These are phyloP conservation scores for Tritrichomonas musculus DNA, from an alignment of 208 protist genomes.

Conservation along the genomic window DNA sequence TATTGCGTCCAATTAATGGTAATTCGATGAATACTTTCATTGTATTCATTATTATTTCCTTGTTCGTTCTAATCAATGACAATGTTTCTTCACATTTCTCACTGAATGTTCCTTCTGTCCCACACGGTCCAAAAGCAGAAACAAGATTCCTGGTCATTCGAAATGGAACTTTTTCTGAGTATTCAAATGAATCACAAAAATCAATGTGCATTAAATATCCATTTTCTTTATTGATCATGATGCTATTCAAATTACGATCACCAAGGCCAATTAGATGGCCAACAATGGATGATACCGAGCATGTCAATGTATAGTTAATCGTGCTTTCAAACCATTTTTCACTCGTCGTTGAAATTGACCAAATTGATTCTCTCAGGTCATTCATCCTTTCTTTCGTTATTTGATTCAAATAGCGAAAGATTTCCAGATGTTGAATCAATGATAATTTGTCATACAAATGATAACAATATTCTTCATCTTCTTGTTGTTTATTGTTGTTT, in stretches of 20 bases:
- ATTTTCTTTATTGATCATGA: neutral
- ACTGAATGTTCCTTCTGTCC: neutral
- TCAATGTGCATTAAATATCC: neutral
- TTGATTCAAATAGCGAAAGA: neutral
- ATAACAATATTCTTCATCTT: too few relatives aligned
- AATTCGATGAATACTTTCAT: neutral
- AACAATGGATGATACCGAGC: neutral
- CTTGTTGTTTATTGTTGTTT: too few relatives aligned
- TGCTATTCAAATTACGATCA: neutral
- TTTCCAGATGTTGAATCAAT: neutral
- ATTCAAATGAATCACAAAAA: neutral
- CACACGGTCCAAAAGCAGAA: neutral
- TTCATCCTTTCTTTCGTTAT: neutral
- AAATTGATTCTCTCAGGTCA: neutral
- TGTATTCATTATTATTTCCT: neutral
- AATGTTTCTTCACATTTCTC: neutral
- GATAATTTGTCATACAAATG: neutral
- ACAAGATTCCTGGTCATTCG: constrained; percentile 18
- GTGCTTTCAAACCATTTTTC: neutral
- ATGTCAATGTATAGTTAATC: neutral
- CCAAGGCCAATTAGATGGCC: neutral
- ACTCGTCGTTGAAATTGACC: neutral
- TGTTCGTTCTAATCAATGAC: neutral
- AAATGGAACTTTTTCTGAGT: neutral
- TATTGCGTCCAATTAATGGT: neutral